Evolutionary conservation across 2,329 filamentous ascomycete genomes (phyloP).

Genomic region (Byssochlamys sp.): DNA sequence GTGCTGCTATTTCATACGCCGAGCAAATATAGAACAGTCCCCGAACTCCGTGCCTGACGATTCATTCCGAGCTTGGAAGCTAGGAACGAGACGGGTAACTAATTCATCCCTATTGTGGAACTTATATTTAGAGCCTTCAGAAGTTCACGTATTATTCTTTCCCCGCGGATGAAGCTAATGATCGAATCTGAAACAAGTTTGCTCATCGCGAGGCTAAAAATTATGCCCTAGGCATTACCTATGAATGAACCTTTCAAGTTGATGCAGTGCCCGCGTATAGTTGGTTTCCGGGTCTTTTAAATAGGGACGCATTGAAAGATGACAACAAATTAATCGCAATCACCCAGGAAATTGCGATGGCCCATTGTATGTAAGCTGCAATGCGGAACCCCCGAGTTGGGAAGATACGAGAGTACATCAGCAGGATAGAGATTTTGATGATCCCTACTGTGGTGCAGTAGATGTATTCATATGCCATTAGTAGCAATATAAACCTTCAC

Average conservation of each 20-base stretch:
- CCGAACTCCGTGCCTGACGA: background rate
- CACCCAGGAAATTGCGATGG: constrained; percentile 40
- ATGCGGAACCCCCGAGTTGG: constrained; percentile 36
- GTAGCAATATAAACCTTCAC: constrained; percentile 1
- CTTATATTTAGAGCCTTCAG: background rate
- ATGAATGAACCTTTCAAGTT: constrained; percentile 44
- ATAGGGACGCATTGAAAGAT: constrained; percentile 47
- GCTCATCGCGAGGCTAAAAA: no score
- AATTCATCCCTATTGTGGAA: background rate
- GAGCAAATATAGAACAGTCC: background rate
- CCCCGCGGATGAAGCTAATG: no score
- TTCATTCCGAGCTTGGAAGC: background rate
- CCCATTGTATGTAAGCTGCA: constrained; percentile 32
- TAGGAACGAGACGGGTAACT: background rate
- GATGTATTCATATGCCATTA: constrained; percentile 33
- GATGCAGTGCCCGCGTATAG: constrained; percentile 40
- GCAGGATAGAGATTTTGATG: constrained; percentile 43
- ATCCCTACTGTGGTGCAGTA: constrained; percentile 39
- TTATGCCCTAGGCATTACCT: constrained; percentile 29
- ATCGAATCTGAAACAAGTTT: no score
- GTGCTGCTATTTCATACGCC: background rate
- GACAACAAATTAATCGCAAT: constrained; percentile 42
- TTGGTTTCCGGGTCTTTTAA: constrained; percentile 40
- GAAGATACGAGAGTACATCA: constrained; percentile 49
- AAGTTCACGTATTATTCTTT: background rate